phyloP scores from a whole-genome alignment of 495 filamentous ascomycete species.

The Clohesyomyces aquaticus region DNA sequence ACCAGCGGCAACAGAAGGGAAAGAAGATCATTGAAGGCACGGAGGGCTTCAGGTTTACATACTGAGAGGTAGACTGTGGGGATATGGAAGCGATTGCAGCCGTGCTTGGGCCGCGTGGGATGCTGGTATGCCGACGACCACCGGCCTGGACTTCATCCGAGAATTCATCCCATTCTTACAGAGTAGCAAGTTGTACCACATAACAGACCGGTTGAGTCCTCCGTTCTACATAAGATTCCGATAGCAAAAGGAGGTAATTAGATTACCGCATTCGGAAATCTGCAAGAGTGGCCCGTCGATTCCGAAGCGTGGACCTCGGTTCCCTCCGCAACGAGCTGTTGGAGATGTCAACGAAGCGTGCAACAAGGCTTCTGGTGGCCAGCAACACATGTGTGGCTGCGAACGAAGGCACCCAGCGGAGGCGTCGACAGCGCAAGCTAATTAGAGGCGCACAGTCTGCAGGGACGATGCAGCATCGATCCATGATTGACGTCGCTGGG shows the following conservation, averaged over 20 bases:
- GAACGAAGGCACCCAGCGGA: not conserved
- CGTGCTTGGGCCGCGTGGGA: too few relatives aligned
- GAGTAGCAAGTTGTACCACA: too few relatives aligned
- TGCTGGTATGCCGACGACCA: too few relatives aligned
- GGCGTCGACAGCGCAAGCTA: not conserved
- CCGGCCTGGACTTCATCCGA: too few relatives aligned
- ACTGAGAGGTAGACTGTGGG: conserved; percentile 15
- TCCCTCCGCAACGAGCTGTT: too few relatives aligned
- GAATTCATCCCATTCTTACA: too few relatives aligned
- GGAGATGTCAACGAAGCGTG: too few relatives aligned
- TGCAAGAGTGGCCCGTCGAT: not conserved
- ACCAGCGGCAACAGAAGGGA: conserved; percentile 48
- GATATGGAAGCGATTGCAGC: too few relatives aligned
- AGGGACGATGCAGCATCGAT: conserved; percentile 4
- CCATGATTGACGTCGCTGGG: not conserved
- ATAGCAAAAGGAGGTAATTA: conserved; percentile 9
- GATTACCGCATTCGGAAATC: conserved; percentile 5
- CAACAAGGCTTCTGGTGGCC: too few relatives aligned
- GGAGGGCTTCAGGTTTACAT: conserved; percentile 28
- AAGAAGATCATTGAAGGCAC: conserved; percentile 35
- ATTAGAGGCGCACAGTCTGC: not conserved
- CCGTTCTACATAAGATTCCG: too few relatives aligned
- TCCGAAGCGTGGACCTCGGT: not conserved
- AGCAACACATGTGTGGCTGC: not conserved
- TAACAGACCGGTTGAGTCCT: too few relatives aligned